phyloP scores from a whole-genome alignment of 2,329 filamentous ascomycete species.

The Dothiorella sarmentorum region DNA sequence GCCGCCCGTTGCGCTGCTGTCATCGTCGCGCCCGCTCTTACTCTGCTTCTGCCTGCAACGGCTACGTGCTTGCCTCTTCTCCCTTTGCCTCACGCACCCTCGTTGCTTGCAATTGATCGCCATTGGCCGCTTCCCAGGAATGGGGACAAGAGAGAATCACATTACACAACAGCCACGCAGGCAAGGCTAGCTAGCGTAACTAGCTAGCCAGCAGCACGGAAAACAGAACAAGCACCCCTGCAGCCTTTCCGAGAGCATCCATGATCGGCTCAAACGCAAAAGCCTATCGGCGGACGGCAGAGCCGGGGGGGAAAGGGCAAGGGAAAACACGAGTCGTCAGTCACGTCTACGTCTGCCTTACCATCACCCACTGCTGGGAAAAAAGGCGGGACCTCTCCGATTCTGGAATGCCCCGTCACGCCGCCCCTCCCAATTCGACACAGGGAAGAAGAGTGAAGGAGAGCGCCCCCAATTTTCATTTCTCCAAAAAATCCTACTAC shows the following conservation, averaged over 20 bases:
- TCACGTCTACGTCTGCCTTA: background rate
- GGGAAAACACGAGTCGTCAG: background rate
- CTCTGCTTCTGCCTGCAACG: background rate
- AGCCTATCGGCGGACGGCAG: slow-evolving; percentile 5
- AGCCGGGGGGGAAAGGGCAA: background rate
- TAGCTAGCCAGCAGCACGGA: slow-evolving; percentile 6
- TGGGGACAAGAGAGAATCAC: background rate
- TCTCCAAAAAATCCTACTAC: background rate
- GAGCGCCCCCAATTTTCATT: slow-evolving; percentile 10
- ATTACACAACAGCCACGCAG: slow-evolving; percentile 12
- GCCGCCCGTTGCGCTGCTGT: slow-evolving; percentile 6
- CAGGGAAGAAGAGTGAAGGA: background rate
- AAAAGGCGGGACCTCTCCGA: background rate
- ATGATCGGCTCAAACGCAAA: background rate
- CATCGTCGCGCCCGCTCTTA: slow-evolving; percentile 3
- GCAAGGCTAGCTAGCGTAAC: slow-evolving; percentile 4
- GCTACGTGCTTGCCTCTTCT: background rate
- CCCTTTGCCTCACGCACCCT: background rate
- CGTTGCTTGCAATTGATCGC: background rate
- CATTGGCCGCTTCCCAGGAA: slow-evolving; percentile 1
- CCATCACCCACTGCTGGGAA: background rate
- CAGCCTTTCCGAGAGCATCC: background rate
- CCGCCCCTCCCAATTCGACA: background rate
- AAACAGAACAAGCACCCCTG: slow-evolving; percentile 5
- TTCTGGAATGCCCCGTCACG: slow-evolving; percentile 8